Evolutionary conservation across 768 basidiomycete species (phyloP).

Genomic region (Kwoniella bestiolae): DNA sequence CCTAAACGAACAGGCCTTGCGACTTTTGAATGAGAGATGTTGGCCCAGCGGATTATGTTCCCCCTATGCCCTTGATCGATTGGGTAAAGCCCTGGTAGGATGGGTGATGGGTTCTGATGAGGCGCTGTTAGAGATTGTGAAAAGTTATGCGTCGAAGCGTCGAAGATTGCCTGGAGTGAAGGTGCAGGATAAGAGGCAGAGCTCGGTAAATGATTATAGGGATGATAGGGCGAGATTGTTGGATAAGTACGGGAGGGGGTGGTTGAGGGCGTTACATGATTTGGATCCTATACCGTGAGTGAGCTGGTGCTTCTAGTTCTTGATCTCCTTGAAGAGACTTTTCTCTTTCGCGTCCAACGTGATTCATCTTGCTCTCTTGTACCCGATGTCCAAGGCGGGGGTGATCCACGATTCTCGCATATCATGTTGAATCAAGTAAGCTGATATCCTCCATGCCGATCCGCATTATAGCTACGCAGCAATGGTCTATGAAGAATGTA

Average conservation of each 20-base stretch:
- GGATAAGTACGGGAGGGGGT: conserved; percentile 66
- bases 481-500: conserved; percentile 45
- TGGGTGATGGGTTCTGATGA: conserved; percentile 79
- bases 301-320: too few relatives aligned
- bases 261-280: conserved; percentile 73
- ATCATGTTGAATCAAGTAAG: too few relatives aligned
- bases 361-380: too few relatives aligned
- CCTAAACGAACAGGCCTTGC: conserved; percentile 73
- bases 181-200: background rate
- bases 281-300: conserved; percentile 65
- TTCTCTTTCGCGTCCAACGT: too few relatives aligned
- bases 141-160: conserved; percentile 69
- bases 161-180: conserved; percentile 70
- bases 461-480: conserved; percentile 24
- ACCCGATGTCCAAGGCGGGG: too few relatives aligned
- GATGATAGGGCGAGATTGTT: conserved; percentile 65
- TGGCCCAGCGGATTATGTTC: conserved; percentile 77
- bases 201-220: conserved; percentile 70
- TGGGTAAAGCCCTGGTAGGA: conserved; percentile 65
- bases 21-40: conserved; percentile 70
- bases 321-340: too few relatives aligned
- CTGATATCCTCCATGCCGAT: conserved; percentile 5
- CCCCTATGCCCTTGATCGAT: conserved; percentile 69
- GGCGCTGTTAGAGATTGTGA: conserved; percentile 67
- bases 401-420: too few relatives aligned